Percentiles rank a stretch among this genome's conserved stretches.
These are phyloP conservation scores for Aspergillus caelatus DNA, from an alignment of 2,329 filamentous ascomycete species.

Conservation along the genomic window DNA sequence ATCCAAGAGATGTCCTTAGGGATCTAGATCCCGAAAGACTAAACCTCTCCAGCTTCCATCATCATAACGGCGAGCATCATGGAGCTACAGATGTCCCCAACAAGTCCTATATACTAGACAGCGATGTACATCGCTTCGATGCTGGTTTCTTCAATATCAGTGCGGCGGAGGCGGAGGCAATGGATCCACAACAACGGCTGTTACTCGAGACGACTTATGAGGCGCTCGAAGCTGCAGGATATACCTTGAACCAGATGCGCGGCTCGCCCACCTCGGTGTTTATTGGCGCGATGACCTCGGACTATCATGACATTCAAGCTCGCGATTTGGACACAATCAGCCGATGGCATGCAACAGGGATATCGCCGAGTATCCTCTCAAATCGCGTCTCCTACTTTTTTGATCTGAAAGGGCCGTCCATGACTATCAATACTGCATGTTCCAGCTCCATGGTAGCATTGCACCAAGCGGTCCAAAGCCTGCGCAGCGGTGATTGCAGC, in stretches of 20 bases:
- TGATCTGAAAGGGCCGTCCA: slow-evolving; percentile 40
- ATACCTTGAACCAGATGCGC: slow-evolving; percentile 27
- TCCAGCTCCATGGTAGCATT: slow-evolving; percentile 45
- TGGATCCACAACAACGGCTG: slow-evolving; percentile 33
- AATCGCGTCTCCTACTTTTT: slow-evolving; percentile 45
- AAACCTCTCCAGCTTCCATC: slow-evolving; percentile 26
- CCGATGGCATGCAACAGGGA: slow-evolving; percentile 35
- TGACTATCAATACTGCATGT: slow-evolving; percentile 53
- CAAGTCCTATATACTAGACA: slow-evolving; percentile 27
- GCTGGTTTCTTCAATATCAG: slow-evolving; percentile 32
- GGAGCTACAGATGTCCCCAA: slow-evolving; percentile 27
- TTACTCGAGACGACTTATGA: slow-evolving; percentile 32
- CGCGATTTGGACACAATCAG: slow-evolving; percentile 27
- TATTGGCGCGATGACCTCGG: slow-evolving; percentile 31
- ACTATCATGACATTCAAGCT: slow-evolving; percentile 27
- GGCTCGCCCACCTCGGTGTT: slow-evolving; percentile 29
- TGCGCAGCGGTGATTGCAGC: slow-evolving; percentile 32
- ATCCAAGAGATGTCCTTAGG: slow-evolving; percentile 26
- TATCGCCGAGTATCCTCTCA: slow-evolving; percentile 40
- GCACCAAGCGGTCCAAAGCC: slow-evolving; percentile 35
- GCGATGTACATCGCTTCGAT: slow-evolving; percentile 29
- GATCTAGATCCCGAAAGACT: slow-evolving; percentile 27
- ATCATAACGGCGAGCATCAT: slow-evolving; percentile 26
- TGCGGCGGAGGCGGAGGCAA: slow-evolving; percentile 33
- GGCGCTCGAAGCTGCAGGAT: slow-evolving; percentile 26